Percentiles rank a stretch among this genome's conserved stretches.
Conservation (phyloP, 139 green algal genomes). For the Ettlia oleoabundans region DNA sequence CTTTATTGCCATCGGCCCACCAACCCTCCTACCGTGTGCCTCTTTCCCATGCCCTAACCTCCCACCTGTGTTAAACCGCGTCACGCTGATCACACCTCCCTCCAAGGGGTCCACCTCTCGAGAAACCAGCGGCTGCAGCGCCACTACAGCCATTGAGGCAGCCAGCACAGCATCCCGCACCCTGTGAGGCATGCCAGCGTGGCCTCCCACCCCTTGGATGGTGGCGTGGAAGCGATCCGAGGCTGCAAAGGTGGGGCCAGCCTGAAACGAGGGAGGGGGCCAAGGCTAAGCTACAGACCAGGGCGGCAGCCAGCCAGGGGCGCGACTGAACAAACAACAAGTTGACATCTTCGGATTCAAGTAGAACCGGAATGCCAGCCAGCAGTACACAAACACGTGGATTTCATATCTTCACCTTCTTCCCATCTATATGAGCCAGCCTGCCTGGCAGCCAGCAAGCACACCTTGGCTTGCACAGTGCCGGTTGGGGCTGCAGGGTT, state of each 20-base stretch:
- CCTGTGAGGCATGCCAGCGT: slow-evolving; percentile 87
- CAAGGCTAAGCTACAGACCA: background rate
- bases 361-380: background rate
- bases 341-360: too few species aligned
- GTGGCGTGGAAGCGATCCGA: slow-evolving; percentile 73
- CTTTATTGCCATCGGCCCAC: background rate
- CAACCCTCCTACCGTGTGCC: background rate
- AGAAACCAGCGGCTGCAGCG: slow-evolving; percentile 85
- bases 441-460: background rate
- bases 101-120: slow-evolving; percentile 81
- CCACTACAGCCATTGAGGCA: slow-evolving; percentile 68
- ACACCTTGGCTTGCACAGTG: slow-evolving; percentile 41
- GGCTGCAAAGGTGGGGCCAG: slow-evolving; percentile 85
- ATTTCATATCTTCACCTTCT: too few species aligned
- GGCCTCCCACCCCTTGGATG: slow-evolving; percentile 75
- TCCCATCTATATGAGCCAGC: background rate
- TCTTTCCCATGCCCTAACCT: background rate
- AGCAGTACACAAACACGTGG: background rate
- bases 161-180: slow-evolving; percentile 81
- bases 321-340: background rate
- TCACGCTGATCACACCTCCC: slow-evolving; percentile 82
- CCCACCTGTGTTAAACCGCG: slow-evolving; percentile 37
- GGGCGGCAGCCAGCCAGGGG: background rate
- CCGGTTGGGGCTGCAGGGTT: slow-evolving; percentile 72
- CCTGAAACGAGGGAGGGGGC: background rate